Evolutionary conservation across 139 green algal species (phyloP).

Genomic region (Chlorella sorokiniana): DNA sequence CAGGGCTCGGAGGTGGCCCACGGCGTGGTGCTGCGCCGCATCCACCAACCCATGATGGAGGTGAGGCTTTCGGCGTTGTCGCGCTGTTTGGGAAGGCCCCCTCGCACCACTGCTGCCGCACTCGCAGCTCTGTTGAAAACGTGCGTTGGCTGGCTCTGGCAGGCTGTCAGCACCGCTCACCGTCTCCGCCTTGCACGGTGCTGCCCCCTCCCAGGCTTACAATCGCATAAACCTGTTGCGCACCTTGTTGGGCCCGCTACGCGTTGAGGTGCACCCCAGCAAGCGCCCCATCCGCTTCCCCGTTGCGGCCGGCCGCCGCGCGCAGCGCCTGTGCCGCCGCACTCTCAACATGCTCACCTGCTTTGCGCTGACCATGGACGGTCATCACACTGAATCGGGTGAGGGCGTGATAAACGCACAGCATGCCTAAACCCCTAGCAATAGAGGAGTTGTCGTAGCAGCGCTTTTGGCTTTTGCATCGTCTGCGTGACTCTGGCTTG

Average conservation of each 20-base stretch:
- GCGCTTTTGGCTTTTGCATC: too few species aligned
- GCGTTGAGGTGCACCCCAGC: slow-evolving; percentile 17
- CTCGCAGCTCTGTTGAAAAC: too few species aligned
- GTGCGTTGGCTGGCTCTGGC: neutral
- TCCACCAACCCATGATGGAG: slow-evolving; percentile 20
- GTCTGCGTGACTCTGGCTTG: too few species aligned
- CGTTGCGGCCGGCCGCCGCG: neutral
- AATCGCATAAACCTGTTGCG: neutral
- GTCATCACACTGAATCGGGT: slow-evolving; percentile 22
- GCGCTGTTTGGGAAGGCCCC: neutral
- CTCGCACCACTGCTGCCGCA: too few species aligned
- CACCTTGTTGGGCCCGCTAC: slow-evolving; percentile 13
- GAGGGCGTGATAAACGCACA: too few species aligned
- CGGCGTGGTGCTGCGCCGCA: slow-evolving; percentile 10
- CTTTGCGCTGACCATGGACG: slow-evolving; percentile 17
- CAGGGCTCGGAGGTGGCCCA: slow-evolving; percentile 19
- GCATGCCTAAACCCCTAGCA: too few species aligned
- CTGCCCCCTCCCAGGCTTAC: neutral
- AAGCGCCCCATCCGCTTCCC: slow-evolving; percentile 10
- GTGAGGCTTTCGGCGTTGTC: neutral
- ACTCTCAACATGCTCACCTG: slow-evolving; percentile 13
- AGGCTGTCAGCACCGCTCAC: neutral
- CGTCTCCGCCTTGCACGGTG: neutral
- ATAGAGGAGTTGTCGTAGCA: too few species aligned
- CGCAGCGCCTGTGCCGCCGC: slow-evolving; percentile 21